Percentiles rank a stretch among this genome's conserved stretches.
Conservation (phyloP, 1,284 basidiomycete genomes). For the Ustilago xerochloae region DNA sequence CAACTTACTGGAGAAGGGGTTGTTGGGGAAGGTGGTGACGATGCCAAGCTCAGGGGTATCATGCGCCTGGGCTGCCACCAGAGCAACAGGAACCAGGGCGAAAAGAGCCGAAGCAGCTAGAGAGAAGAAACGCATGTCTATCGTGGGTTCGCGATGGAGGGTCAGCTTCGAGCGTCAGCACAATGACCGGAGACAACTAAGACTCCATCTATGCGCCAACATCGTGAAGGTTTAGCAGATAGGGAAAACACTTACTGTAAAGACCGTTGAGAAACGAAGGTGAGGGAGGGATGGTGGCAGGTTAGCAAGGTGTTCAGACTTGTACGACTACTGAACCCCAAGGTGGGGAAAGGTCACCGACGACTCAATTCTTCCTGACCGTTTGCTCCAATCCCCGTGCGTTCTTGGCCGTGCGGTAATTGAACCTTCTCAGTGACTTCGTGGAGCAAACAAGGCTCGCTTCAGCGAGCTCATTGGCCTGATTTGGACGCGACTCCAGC, state of each 20-base stretch:
- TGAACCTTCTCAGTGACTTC: neutral
- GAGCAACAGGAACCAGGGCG: constrained; percentile 31
- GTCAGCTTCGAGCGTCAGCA: neutral
- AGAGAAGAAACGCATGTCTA: constrained; percentile 41
- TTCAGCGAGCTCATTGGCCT: too few species aligned
- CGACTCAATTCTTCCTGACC: neutral
- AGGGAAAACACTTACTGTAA: neutral
- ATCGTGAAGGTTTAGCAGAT: neutral
- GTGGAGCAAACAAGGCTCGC: constrained; percentile 1
- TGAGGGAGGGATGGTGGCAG: neutral
- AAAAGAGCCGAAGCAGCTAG: constrained; percentile 36
- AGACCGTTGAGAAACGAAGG: constrained; percentile 6
- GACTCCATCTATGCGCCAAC: too few species aligned
- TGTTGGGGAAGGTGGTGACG: constrained; percentile 64
- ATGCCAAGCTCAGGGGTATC: constrained; percentile 63
- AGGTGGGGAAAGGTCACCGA: constrained; percentile 6
- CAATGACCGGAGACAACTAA: too few species aligned
- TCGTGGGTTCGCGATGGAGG: neutral
- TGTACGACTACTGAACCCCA: neutral
- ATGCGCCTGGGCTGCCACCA: constrained; percentile 49
- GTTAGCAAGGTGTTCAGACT: neutral
- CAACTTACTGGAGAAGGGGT: constrained; percentile 57
- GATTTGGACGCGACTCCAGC: constrained; percentile 22
- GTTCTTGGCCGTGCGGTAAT: neutral
- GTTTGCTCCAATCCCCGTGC: neutral